phyloP scores from a whole-genome alignment of 2,329 filamentous ascomycete genomes.

The Cercospora berteroae region DNA sequence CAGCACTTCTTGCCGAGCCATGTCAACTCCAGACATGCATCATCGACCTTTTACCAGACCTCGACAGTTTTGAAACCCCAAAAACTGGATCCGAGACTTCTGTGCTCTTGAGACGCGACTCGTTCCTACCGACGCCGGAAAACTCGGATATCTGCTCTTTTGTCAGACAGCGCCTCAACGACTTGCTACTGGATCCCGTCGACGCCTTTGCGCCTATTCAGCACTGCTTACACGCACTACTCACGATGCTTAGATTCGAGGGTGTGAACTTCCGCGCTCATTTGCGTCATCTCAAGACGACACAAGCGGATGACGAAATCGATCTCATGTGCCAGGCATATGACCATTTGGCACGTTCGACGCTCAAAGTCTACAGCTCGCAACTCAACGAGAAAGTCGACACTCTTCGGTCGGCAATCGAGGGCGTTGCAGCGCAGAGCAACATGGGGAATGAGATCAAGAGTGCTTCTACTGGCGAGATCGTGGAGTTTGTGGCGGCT shows the following conservation, averaged over 20 bases:
- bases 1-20: background rate
- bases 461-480: slow-evolving; percentile 1
- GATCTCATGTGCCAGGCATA: slow-evolving; percentile 13
- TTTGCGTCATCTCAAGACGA: background rate
- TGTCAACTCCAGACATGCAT: slow-evolving; percentile 6
- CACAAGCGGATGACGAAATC: background rate
- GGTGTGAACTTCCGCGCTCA: background rate
- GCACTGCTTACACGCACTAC: background rate
- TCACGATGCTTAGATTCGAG: background rate
- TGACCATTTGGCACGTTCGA: slow-evolving; percentile 1
- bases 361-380: slow-evolving; percentile 5
- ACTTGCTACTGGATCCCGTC: slow-evolving; percentile 1
- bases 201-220: slow-evolving; percentile 8
- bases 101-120: slow-evolving; percentile 4
- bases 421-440: background rate
- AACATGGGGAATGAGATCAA: background rate
- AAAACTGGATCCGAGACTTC: background rate
- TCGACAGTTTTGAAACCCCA: background rate
- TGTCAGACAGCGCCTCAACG: slow-evolving; percentile 3
- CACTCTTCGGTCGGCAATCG: background rate
- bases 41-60: background rate
- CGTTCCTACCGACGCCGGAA: background rate
- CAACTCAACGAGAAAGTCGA: slow-evolving; percentile 3
- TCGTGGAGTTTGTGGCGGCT: slow-evolving; percentile 1
- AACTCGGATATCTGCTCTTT: slow-evolving; percentile 6